Conservation (phyloP, 345 rosid genomes). For the Camelina laxa region DNA sequence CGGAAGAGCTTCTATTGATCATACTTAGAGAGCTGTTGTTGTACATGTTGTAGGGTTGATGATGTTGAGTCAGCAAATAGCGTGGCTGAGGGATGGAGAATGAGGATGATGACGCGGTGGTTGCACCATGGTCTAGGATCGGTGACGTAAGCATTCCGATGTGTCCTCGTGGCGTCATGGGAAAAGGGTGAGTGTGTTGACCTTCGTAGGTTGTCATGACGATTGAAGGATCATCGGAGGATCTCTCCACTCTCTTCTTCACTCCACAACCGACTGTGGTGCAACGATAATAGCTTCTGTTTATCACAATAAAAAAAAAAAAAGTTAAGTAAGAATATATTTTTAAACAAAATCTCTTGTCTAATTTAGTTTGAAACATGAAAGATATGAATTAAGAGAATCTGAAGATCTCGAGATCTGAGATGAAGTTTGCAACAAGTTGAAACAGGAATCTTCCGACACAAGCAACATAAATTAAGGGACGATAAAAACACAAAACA, state of each 20-base stretch:
- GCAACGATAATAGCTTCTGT: conserved; percentile 99
- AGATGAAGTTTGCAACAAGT: conserved; percentile 31
- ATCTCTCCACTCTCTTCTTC: conserved; percentile 99
- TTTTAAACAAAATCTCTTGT: background rate
- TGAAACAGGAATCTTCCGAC: conserved; percentile 41
- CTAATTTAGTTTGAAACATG: background rate
- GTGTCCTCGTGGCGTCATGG: conserved; percentile 73
- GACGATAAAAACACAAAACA: conserved; percentile 35
- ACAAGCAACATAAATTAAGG: conserved; percentile 44
- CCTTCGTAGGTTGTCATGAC: conserved; percentile 99
- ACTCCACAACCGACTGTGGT: conserved; percentile 89
- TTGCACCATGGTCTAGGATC: conserved; percentile 42
- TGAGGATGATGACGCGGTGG: conserved; percentile 47
- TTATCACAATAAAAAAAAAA: background rate
- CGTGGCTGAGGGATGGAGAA: conserved; percentile 57
- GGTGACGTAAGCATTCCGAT: conserved; percentile 51
- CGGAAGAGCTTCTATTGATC: conserved; percentile 30
- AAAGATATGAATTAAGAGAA: conserved; percentile 8
- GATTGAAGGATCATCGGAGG: conserved; percentile 71
- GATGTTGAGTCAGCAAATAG: conserved; percentile 47
- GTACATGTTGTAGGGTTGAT: conserved; percentile 43
- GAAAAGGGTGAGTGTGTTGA: conserved; percentile 79
- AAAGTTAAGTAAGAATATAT: background rate
- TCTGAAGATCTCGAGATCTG: conserved; percentile 39
- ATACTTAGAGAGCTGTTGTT: conserved; percentile 42